Conservation (phyloP, 805 yeast species). For the Metschnikowia drakensbergensis region DNA sequence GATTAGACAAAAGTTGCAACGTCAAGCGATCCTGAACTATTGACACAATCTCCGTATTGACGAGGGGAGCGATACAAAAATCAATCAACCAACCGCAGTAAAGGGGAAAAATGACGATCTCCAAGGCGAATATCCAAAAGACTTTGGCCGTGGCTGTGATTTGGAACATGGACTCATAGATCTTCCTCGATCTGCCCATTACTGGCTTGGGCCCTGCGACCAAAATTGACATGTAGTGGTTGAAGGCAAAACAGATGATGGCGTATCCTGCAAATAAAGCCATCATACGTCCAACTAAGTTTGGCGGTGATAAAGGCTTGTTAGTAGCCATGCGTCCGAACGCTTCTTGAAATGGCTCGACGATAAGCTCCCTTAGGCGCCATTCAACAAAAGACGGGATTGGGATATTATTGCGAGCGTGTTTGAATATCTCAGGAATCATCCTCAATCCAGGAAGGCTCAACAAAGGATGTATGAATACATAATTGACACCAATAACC, state of each 20-base stretch:
- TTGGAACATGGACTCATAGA: conserved; percentile 53
- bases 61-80: conserved; percentile 59
- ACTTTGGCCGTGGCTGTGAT: conserved; percentile 67
- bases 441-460: background rate
- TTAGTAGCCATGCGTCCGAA: background rate
- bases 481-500: conserved; percentile 1
- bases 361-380: background rate
- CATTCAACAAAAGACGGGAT: background rate
- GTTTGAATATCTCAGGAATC: background rate
- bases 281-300: conserved; percentile 35
- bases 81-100: conserved; percentile 80
- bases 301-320: conserved; percentile 21
- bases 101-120: conserved; percentile 79
- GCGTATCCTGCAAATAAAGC: conserved; percentile 35
- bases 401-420: background rate
- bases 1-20: conserved; percentile 21
- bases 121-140: conserved; percentile 67
- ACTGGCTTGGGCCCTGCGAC: conserved; percentile 40
- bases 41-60: conserved; percentile 17
- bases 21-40: conserved; percentile 3
- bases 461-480: background rate
- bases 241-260: conserved; percentile 22
- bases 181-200: conserved; percentile 46
- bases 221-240: conserved; percentile 29
- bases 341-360: conserved; percentile 8